Percentiles rank a stretch among this genome's conserved stretches.
Evolutionary conservation across 192 early-diverging fungal genomes (phyloP).

Genomic region (Podila verticillata): DNA sequence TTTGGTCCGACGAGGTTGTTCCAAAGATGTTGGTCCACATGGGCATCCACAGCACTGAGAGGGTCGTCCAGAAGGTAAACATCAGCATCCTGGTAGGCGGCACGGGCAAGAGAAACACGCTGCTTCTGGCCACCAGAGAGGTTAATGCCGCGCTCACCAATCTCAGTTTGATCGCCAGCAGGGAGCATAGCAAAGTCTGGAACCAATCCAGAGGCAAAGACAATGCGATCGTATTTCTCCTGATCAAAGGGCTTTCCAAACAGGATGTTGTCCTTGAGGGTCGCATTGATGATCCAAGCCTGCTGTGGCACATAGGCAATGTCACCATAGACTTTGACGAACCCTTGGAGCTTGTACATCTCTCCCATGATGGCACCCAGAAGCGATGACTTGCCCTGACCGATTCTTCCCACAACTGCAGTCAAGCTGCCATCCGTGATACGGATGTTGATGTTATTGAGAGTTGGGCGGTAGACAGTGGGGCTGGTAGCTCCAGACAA

Average conservation of each 20-base stretch:
- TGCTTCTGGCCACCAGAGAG: slow-evolving; percentile 93
- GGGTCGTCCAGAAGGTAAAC: slow-evolving; percentile 60
- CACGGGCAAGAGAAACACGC: slow-evolving; percentile 69
- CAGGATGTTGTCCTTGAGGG: slow-evolving; percentile 88
- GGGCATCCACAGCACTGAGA: slow-evolving; percentile 70
- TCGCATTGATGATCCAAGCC: slow-evolving; percentile 96
- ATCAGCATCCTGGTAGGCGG: slow-evolving; percentile 92
- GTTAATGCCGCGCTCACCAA: slow-evolving; percentile 90
- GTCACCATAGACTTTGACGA: slow-evolving; percentile 66
- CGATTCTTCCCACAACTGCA: slow-evolving; percentile 20
- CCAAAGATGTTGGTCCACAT: slow-evolving; percentile 78
- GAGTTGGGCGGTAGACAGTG: not conserved
- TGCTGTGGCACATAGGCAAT: slow-evolving; percentile 71
- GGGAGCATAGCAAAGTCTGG: slow-evolving; percentile 86
- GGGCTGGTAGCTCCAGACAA: not conserved
- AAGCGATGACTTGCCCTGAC: slow-evolving; percentile 66
- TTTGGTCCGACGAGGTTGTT: slow-evolving; percentile 84
- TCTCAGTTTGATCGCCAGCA: slow-evolving; percentile 89
- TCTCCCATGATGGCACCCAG: slow-evolving; percentile 77
- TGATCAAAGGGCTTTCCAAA: slow-evolving; percentile 84
- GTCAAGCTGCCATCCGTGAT: slow-evolving; percentile 31
- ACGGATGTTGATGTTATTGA: slow-evolving; percentile 47
- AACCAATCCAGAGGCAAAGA: slow-evolving; percentile 82
- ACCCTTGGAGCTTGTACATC: slow-evolving; percentile 74
- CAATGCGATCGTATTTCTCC: slow-evolving; percentile 74